Evolutionary conservation across 2,329 filamentous ascomycete genomes (phyloP).

Genomic region (Monosporascus sp.): DNA sequence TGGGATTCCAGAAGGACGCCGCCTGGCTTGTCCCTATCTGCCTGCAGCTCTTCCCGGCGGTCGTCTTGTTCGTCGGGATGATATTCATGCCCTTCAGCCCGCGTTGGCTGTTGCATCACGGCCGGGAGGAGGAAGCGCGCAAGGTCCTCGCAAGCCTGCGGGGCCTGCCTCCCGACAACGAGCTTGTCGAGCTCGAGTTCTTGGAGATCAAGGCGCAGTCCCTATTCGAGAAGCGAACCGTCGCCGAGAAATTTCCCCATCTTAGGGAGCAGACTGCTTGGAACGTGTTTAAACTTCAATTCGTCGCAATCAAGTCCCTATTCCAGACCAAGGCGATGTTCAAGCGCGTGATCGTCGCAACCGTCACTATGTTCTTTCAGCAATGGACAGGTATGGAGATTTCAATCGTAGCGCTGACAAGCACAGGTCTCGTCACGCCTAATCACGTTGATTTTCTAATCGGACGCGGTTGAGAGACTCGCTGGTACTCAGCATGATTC

Average conservation of each 20-base stretch:
- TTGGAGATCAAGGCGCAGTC: slow-evolving; percentile 79
- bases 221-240: slow-evolving; percentile 68
- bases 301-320: slow-evolving; percentile 59
- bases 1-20: slow-evolving; percentile 52
- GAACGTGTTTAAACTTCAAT: slow-evolving; percentile 66
- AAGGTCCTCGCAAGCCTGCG: slow-evolving; percentile 59
- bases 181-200: slow-evolving; percentile 69
- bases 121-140: slow-evolving; percentile 62
- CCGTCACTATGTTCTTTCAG: slow-evolving; percentile 58
- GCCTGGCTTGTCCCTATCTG: slow-evolving; percentile 72
- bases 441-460: too few species aligned
- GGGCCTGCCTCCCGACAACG: slow-evolving; percentile 54
- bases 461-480: too few species aligned
- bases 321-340: slow-evolving; percentile 64
- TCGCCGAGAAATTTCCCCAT: slow-evolving; percentile 63
- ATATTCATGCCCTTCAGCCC: slow-evolving; percentile 76
- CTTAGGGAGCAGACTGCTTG: slow-evolving; percentile 52
- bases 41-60: slow-evolving; percentile 63
- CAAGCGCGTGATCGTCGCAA: slow-evolving; percentile 58
- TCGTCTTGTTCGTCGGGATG: slow-evolving; percentile 65
- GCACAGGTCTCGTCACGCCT: too few species aligned
- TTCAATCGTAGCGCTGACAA: slow-evolving; percentile 22
- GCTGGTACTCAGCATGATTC: too few species aligned
- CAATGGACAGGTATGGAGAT: slow-evolving; percentile 32
- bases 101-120: slow-evolving; percentile 63